Conservation (phyloP, 1,284 basidiomycete species). For the Mycosarcoma mackinlayi region DNA sequence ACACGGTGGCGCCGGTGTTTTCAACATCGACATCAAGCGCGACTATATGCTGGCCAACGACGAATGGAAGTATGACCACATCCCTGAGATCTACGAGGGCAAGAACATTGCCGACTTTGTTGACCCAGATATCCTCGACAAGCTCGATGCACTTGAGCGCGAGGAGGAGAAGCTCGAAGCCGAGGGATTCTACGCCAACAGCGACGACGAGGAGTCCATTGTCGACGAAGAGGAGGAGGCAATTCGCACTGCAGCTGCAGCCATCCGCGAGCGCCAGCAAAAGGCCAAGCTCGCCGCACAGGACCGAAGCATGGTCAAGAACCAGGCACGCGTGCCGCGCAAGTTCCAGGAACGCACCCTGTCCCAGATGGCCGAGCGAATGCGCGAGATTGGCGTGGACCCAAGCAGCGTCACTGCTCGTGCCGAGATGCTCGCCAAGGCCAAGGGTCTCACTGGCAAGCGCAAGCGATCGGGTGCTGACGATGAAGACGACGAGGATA, state of each 20-base stretch:
- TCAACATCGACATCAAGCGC: slow-evolving; percentile 72
- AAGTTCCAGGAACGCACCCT: slow-evolving; percentile 80
- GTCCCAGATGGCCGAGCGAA: slow-evolving; percentile 81
- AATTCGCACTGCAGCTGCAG: slow-evolving; percentile 77
- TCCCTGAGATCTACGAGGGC: slow-evolving; percentile 96
- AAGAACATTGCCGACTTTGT: slow-evolving; percentile 99
- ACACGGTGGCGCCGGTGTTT: slow-evolving; percentile 67
- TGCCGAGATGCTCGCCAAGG: slow-evolving; percentile 83
- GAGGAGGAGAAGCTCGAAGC: slow-evolving; percentile 93
- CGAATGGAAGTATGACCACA: slow-evolving; percentile 94
- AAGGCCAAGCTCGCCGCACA: slow-evolving; percentile 81
- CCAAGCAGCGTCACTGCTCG: slow-evolving; percentile 87
- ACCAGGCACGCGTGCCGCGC: slow-evolving; percentile 87
- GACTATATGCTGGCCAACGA: slow-evolving; percentile 89
- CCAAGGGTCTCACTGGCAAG: slow-evolving; percentile 76
- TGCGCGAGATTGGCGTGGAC: slow-evolving; percentile 89
- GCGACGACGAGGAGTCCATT: slow-evolving; percentile 80
- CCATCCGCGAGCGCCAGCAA: slow-evolving; percentile 75
- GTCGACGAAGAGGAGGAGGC: slow-evolving; percentile 90
- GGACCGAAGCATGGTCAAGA: slow-evolving; percentile 87
- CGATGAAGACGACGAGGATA: slow-evolving; percentile 68
- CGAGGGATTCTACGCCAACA: slow-evolving; percentile 93
- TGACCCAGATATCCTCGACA: slow-evolving; percentile 97
- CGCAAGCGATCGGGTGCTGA: slow-evolving; percentile 72
- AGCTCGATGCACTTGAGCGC: slow-evolving; percentile 94